Percentiles rank a stretch among this genome's conserved stretches.
Evolutionary conservation across 1,284 basidiomycete species (phyloP).

Genomic region (Mycosarcoma mackinlayi): DNA sequence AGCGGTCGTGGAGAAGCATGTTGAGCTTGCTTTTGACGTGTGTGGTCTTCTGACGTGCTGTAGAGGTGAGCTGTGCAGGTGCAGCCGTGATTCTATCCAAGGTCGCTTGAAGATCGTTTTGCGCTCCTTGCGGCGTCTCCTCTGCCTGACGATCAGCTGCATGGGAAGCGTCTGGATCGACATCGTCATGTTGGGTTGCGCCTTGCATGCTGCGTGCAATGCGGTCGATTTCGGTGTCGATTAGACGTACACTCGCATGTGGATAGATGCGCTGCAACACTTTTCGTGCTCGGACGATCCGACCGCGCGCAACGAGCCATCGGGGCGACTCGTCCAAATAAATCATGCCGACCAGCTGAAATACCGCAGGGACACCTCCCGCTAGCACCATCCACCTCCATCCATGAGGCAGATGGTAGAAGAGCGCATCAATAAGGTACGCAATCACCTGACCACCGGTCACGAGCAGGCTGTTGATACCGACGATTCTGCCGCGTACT

Average conservation of each 20-base stretch:
- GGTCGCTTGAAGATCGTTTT: constrained; percentile 5
- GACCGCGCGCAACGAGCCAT: constrained; percentile 53
- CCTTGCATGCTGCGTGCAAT: constrained; percentile 47
- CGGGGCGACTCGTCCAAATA: constrained; percentile 60
- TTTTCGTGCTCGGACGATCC: constrained; percentile 43
- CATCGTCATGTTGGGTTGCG: constrained; percentile 6
- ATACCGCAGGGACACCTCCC: constrained; percentile 52
- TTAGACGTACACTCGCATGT: constrained; percentile 25
- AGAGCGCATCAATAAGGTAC: constrained; percentile 53
- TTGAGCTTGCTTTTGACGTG: constrained; percentile 38
- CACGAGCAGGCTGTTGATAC: constrained; percentile 58
- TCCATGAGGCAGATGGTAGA: constrained; percentile 57
- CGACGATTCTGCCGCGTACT: constrained; percentile 56
- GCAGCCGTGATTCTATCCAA: constrained; percentile 15
- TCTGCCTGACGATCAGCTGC: constrained; percentile 4
- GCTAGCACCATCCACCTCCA: constrained; percentile 64
- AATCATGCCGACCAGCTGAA: constrained; percentile 57
- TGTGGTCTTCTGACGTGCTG: constrained; percentile 12
- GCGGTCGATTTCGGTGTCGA: constrained; percentile 50
- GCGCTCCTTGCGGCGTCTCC: neutral
- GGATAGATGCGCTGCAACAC: constrained; percentile 60
- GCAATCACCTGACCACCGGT: constrained; percentile 63
- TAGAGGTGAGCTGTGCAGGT: constrained; percentile 18
- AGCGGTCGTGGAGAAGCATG: constrained; percentile 31
- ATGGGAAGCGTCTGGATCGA: constrained; percentile 19